A percentile compares a stretch with the other conserved stretches of the same genome.
These are phyloP conservation scores for Centella asiatica DNA, from an alignment of 129 eudicot genomes.

Conservation along the genomic window DNA sequence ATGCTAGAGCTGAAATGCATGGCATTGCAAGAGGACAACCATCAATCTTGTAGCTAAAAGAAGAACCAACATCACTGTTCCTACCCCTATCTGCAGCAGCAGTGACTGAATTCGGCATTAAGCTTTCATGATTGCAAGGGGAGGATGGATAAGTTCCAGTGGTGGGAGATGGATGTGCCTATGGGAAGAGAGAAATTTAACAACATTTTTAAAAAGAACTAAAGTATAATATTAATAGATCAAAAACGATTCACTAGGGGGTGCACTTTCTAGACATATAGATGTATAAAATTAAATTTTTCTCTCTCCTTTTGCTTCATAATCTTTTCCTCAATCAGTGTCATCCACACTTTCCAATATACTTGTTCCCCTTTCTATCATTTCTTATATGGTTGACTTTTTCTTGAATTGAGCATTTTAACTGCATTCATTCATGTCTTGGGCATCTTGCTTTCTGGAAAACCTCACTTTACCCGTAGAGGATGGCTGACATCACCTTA, in stretches of 20 bases:
- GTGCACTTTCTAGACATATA: too few species aligned
- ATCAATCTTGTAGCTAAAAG: conserved; percentile 21
- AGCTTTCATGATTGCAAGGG: conserved; percentile 21
- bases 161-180: conserved; percentile 55
- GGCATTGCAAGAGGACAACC: conserved; percentile 30
- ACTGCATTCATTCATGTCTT: too few species aligned
- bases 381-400: too few species aligned
- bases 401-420: too few species aligned
- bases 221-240: background rate
- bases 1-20: conserved; percentile 28
- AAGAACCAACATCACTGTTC: conserved; percentile 21
- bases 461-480: too few species aligned
- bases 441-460: too few species aligned
- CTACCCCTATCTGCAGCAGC: conserved; percentile 19
- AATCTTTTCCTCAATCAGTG: too few species aligned
- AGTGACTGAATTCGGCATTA: conserved; percentile 16
- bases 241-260: background rate
- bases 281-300: too few species aligned
- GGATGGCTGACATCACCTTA: too few species aligned
- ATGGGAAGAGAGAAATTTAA: conserved; percentile 1
- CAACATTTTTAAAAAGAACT: background rate
- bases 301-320: too few species aligned
- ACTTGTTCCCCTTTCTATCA: too few species aligned
- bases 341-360: too few species aligned
- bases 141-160: conserved; percentile 44